Evolutionary conservation across 2,329 filamentous ascomycete genomes (phyloP).

Genomic region (Clarireedia hainanense): DNA sequence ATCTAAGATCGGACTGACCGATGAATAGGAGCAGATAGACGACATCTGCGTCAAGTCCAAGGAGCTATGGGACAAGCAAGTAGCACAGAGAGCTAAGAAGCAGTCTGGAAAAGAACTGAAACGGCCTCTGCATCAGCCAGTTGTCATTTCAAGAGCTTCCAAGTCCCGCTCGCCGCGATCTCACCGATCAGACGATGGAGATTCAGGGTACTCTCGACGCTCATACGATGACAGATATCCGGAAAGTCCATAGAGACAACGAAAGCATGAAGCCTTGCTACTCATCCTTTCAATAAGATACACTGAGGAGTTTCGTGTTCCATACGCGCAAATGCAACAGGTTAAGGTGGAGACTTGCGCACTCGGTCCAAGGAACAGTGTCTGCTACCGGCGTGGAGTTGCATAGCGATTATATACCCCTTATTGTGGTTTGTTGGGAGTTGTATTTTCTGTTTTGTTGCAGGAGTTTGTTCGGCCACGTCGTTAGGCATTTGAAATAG

Average conservation of each 20-base stretch:
- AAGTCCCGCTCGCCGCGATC: constrained; percentile 15
- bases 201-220: constrained; percentile 15
- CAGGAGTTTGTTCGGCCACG: neutral
- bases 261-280: neutral
- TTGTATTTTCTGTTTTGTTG: neutral
- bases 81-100: constrained; percentile 38
- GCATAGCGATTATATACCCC: neutral
- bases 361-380: neutral
- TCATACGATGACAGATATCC: constrained; percentile 17
- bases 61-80: constrained; percentile 50
- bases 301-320: neutral
- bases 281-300: neutral
- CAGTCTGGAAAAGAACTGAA: constrained; percentile 44
- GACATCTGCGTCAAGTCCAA: constrained; percentile 53
- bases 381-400: neutral
- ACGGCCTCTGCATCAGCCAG: constrained; percentile 48
- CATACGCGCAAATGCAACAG: neutral
- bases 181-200: constrained; percentile 18
- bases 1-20: constrained; percentile 8
- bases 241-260: constrained; percentile 16
- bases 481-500: neutral
- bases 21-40: constrained; percentile 50
- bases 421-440: neutral
- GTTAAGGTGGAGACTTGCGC: neutral
- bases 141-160: constrained; percentile 39